These are phyloP conservation scores for Mentha longifolia DNA, from an alignment of 257 asterid genomes.

Conservation along the genomic window DNA sequence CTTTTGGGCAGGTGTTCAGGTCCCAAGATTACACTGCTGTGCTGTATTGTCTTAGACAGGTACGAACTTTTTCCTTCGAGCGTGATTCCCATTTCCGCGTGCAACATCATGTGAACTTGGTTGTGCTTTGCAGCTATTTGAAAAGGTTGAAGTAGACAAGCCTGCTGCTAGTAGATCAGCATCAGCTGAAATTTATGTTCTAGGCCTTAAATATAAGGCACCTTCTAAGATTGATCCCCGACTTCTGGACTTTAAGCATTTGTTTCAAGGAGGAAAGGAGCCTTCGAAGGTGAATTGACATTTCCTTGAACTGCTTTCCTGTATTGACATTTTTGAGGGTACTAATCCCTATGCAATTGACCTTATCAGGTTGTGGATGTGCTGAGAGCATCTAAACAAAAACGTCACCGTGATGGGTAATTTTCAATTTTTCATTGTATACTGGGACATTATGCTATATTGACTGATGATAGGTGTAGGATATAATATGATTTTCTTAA, in stretches of 20 bases:
- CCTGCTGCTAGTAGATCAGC: conserved; percentile 88
- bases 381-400: conserved; percentile 71
- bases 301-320: background rate
- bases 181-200: conserved; percentile 86
- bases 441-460: background rate
- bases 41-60: conserved; percentile 91
- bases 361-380: conserved; percentile 74
- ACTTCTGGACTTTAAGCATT: conserved; percentile 85
- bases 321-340: conserved; percentile 20
- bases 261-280: conserved; percentile 83
- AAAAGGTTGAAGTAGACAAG: conserved; percentile 94
- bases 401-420: conserved; percentile 94
- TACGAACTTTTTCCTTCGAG: conserved; percentile 30
- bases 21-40: conserved; percentile 94
- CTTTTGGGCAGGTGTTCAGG: conserved; percentile 74
- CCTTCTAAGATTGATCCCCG: conserved; percentile 99
- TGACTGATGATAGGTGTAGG: background rate
- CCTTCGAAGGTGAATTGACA: conserved; percentile 67
- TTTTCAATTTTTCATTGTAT: background rate
- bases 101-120: conserved; percentile 24
- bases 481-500: background rate
- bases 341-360: conserved; percentile 25
- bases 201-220: conserved; percentile 82
- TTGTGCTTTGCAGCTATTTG: conserved; percentile 69
- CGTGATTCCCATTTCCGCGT: background rate